Evolutionary conservation across 345 rosid genomes (phyloP).

Genomic region (Dovyalis caffra): DNA sequence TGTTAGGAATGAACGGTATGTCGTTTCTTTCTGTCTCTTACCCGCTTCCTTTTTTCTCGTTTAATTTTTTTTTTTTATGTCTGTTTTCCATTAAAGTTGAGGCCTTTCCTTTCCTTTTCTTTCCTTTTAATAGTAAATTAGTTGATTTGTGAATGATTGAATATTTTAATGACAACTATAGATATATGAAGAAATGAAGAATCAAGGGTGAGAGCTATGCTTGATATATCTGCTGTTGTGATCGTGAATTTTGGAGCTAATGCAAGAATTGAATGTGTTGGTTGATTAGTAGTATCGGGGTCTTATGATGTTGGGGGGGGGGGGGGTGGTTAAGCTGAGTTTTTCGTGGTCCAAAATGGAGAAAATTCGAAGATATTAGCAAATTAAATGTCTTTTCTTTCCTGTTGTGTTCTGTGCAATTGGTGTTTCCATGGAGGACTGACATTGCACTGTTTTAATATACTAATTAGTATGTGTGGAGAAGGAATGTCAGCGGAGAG

Average conservation of each 20-base stretch:
- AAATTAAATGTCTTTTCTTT: not conserved
- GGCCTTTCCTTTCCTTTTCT: too few species aligned
- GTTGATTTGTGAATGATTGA: not conserved
- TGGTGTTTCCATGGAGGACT: too few species aligned
- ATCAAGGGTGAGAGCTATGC: not conserved
- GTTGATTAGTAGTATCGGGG: not conserved
- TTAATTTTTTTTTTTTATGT: not conserved
- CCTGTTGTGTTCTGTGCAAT: not conserved
- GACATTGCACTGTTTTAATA: too few species aligned
- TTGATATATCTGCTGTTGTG: not conserved
- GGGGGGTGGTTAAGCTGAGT: not conserved
- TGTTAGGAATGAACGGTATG: slow-evolving; percentile 60
- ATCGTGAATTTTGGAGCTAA: not conserved
- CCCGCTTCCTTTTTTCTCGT: not conserved
- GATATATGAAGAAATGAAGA: not conserved
- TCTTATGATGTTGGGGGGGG: not conserved
- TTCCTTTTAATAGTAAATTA: too few species aligned
- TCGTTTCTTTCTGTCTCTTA: slow-evolving; percentile 1
- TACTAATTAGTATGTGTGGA: too few species aligned
- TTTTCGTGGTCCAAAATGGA: not conserved
- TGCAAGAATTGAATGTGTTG: not conserved
- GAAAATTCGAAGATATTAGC: not conserved
- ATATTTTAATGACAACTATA: not conserved
- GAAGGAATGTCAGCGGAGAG: too few species aligned
- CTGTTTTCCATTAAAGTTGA: too few species aligned